phyloP scores from a whole-genome alignment of 2,329 filamentous ascomycete species.

The Ascochyta clinopodiicola region DNA sequence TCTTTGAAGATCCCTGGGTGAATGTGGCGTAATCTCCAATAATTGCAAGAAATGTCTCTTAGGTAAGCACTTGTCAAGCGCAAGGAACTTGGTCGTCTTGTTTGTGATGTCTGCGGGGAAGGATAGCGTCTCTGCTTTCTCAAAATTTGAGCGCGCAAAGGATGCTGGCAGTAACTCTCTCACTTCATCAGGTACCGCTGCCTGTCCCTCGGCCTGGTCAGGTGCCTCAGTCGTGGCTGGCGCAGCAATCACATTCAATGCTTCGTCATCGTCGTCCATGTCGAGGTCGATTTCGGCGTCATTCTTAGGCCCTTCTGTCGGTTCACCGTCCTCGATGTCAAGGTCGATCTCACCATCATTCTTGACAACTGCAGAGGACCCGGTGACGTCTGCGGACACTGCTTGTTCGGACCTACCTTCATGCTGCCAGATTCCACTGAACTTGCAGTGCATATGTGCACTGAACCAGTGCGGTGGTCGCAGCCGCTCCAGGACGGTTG shows the following conservation, averaged over 20 bases:
- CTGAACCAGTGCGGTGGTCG: slow-evolving; percentile 87
- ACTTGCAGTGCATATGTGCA: slow-evolving; percentile 92
- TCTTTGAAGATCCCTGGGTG: slow-evolving; percentile 38
- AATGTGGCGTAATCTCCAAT: slow-evolving; percentile 56
- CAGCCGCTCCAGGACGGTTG: slow-evolving; percentile 79
- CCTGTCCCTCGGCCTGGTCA: neutral
- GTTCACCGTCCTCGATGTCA: slow-evolving; percentile 62
- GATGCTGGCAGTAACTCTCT: slow-evolving; percentile 78
- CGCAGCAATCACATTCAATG: slow-evolving; percentile 15
- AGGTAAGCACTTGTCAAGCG: slow-evolving; percentile 88
- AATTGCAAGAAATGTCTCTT: slow-evolving; percentile 84
- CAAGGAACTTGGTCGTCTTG: slow-evolving; percentile 80
- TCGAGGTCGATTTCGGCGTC: slow-evolving; percentile 51
- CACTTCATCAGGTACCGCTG: slow-evolving; percentile 66
- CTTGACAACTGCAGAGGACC: slow-evolving; percentile 32
- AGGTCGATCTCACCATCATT: slow-evolving; percentile 67
- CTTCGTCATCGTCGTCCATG: slow-evolving; percentile 44
- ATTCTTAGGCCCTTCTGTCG: slow-evolving; percentile 31
- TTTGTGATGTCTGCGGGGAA: slow-evolving; percentile 78
- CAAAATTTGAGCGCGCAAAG: slow-evolving; percentile 58
- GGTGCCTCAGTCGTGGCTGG: slow-evolving; percentile 17
- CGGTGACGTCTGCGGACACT: slow-evolving; percentile 4
- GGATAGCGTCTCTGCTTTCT: slow-evolving; percentile 51
- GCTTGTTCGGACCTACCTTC: slow-evolving; percentile 34
- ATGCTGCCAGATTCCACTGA: slow-evolving; percentile 67